phyloP scores from a whole-genome alignment of 2,329 filamentous ascomycete species.

The Sporothrix mexicana region DNA sequence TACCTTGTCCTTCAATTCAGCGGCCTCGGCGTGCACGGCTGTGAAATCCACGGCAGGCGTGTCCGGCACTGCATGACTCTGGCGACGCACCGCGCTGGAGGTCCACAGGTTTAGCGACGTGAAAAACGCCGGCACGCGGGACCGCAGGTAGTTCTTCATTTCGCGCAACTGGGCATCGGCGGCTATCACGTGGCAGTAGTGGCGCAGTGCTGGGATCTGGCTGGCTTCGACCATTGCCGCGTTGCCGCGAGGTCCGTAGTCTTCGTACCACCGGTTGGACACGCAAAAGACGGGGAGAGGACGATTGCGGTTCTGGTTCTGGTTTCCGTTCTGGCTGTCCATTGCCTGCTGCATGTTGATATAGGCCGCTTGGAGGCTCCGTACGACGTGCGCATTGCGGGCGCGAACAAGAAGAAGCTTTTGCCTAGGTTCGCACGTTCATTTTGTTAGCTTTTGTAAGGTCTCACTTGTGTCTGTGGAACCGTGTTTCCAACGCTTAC shows the following conservation, averaged over 20 bases:
- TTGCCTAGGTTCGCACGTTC: no score
- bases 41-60: neutral
- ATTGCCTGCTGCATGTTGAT: slow-evolving; percentile 22
- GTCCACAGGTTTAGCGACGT: slow-evolving; percentile 18
- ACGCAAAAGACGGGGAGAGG: slow-evolving; percentile 44
- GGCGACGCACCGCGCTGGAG: neutral
- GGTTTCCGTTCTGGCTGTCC: slow-evolving; percentile 38
- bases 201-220: slow-evolving; percentile 45
- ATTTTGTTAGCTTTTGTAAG: no score
- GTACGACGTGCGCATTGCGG: slow-evolving; percentile 43
- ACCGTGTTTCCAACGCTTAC: neutral
- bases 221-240: slow-evolving; percentile 41
- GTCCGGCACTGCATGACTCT: neutral
- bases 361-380: slow-evolving; percentile 42
- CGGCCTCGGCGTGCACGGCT: neutral
- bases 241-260: slow-evolving; percentile 43
- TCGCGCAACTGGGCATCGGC: slow-evolving; percentile 44
- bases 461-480: no score
- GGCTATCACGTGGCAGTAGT: slow-evolving; percentile 45
- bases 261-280: slow-evolving; percentile 46
- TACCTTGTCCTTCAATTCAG: no score
- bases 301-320: no score
- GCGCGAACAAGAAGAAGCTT: slow-evolving; percentile 42
- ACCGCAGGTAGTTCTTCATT: slow-evolving; percentile 42
- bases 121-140: slow-evolving; percentile 1